Base-by-base conservation (phyloP, 2,329 filamentous ascomycete genomes). In the Xylariaceae sp. region DNA sequence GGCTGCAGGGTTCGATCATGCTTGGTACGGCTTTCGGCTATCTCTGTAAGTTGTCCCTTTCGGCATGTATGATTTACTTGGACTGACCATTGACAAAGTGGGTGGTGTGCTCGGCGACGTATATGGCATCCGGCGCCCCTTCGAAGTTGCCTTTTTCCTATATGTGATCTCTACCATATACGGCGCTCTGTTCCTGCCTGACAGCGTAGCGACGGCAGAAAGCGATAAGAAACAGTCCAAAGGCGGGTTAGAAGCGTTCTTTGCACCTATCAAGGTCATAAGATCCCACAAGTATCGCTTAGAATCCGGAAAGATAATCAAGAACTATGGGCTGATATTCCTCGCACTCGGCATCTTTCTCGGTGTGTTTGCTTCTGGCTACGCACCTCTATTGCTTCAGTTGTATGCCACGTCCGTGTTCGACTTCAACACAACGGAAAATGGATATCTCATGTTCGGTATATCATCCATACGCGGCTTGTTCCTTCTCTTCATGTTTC, bases 281-380 rank as follows among this genome's bases (percentile, higher is more conserved):
- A 69, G 75, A 1, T 84, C 86, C 0, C 80, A 82, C 56, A 77
- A 72, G 44, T 75, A 84, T 60, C 69, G 76, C 0, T 67, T 82
- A 0, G 60, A 62, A 1, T 73, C 76, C 45, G 86, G 86, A 1
- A 71, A 69, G 1, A 60, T 77, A 5, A 71, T 69, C 45, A 81
- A 69, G 16, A 82, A 88, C 56, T 82, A 82, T 19, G 85, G 86
- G 1, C 76, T 87, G 0, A 68, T 86, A 3, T 78, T 88, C 1
- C 76, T 89, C 3, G 86, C 83, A 17, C 69, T 75, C 0, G 86
- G 86, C 1, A 83, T 87, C 2, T 89, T 88, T 53, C 68, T 87
- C 0, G 85, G 82, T 0, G 84, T 89, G 63, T 74, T 88, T 1
- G 85, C 86, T 0, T 88, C 86, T 0, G 84, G 83, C 1, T 89